Evolutionary conservation across 1,284 basidiomycete species (phyloP).

Genomic region (Tilletiopsis washingtonensis): DNA sequence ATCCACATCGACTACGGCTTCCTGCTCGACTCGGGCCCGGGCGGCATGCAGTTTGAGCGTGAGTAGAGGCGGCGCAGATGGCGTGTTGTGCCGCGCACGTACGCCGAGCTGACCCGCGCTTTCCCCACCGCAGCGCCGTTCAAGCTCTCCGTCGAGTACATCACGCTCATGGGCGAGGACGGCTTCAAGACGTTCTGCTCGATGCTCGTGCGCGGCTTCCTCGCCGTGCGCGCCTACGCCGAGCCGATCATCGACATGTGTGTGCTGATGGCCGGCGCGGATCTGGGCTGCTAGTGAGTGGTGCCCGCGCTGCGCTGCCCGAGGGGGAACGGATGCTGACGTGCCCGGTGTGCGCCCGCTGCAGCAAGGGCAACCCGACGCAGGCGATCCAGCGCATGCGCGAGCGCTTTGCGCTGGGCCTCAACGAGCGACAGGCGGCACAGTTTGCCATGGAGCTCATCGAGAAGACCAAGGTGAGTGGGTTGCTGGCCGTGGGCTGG

Average conservation of each 20-base stretch:
- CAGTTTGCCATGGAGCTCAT: slow-evolving; percentile 78
- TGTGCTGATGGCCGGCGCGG: slow-evolving; percentile 88
- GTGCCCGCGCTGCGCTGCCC: slow-evolving; percentile 82
- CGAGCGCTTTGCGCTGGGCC: slow-evolving; percentile 74
- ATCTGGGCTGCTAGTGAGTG: slow-evolving; percentile 89
- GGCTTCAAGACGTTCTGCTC: slow-evolving; percentile 91
- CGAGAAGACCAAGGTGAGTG: no score
- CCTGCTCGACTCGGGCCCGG: slow-evolving; percentile 79
- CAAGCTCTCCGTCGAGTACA: slow-evolving; percentile 98
- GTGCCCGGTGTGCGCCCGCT: slow-evolving; percentile 87
- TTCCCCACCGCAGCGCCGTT: no score
- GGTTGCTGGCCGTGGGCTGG: no score
- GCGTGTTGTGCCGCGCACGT: no score
- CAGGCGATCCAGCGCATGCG: slow-evolving; percentile 67
- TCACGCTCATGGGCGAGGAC: slow-evolving; percentile 91
- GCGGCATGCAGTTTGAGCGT: slow-evolving; percentile 45
- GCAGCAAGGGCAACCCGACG: slow-evolving; percentile 78
- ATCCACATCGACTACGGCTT: slow-evolving; percentile 97
- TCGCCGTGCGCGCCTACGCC: slow-evolving; percentile 83
- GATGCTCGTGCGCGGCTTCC: slow-evolving; percentile 89
- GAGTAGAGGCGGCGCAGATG: no score
- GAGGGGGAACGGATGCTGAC: slow-evolving; percentile 82
- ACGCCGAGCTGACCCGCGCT: no score
- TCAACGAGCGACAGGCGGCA: slow-evolving; percentile 83
- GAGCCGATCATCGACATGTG: slow-evolving; percentile 82